A percentile compares a stretch with the other conserved stretches of the same genome.
Evolutionary conservation across 148 eudicot genomes (phyloP).

Genomic region (Chenopodium quinoa): DNA sequence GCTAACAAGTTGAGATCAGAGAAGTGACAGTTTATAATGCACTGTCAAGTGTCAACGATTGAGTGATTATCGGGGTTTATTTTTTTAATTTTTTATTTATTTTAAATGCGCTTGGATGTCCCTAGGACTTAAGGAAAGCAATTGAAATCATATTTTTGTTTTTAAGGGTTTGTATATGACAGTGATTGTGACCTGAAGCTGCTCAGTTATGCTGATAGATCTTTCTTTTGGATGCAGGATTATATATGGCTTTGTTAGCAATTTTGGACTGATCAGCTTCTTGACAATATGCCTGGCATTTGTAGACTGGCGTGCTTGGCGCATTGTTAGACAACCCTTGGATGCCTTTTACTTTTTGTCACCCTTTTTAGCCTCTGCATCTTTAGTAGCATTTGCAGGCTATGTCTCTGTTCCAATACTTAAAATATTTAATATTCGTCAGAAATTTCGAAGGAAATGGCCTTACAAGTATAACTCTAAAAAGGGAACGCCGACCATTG

Average conservation of each 20-base stretch:
- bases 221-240: conserved; percentile 52
- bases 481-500: conserved; percentile 83
- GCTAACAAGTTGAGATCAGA: background rate
- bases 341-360: conserved; percentile 60
- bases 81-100: too few relatives aligned
- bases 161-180: background rate
- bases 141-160: background rate
- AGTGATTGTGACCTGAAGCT: conserved; percentile 6
- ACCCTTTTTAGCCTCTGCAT: conserved; percentile 67
- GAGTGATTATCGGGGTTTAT: too few relatives aligned
- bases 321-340: conserved; percentile 76
- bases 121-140: background rate
- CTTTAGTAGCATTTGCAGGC: conserved; percentile 64
- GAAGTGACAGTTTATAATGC: background rate
- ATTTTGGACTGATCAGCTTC: conserved; percentile 62
- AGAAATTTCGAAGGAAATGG: conserved; percentile 49
- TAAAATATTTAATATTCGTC: conserved; percentile 50
- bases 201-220: background rate
- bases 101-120: background rate
- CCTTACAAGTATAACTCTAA: conserved; percentile 44
- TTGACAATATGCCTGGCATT: conserved; percentile 52
- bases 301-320: conserved; percentile 88
- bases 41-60: too few relatives aligned
- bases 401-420: conserved; percentile 74
- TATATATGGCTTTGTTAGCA: conserved; percentile 59